A percentile compares a stretch with the other conserved stretches of the same genome.
phyloP scores from a whole-genome alignment of 371 early-diverging fungal species.

The Mucor circinelloides region DNA sequence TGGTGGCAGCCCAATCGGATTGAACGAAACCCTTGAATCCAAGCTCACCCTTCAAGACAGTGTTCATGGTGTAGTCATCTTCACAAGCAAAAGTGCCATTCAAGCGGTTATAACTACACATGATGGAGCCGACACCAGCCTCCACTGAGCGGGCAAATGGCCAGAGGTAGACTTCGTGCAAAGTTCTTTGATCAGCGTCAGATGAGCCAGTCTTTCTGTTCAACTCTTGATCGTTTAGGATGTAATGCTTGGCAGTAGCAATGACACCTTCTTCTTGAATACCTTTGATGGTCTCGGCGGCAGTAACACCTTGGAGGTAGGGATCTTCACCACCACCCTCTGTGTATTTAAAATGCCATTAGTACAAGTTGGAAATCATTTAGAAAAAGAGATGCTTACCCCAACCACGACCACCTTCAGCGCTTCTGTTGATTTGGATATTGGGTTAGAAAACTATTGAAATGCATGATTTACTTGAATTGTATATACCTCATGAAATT shows the following conservation, averaged over 20 bases:
- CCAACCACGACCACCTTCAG: constrained; percentile 61
- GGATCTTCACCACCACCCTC: constrained; percentile 58
- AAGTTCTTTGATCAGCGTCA: constrained; percentile 47
- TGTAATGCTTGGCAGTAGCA: constrained; percentile 57
- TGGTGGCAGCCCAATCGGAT: constrained; percentile 43
- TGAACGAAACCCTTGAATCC: constrained; percentile 50
- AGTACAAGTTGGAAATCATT: not conserved
- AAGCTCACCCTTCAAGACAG: constrained; percentile 50
- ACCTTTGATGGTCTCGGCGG: constrained; percentile 35
- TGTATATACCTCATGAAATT: constrained; percentile 32
- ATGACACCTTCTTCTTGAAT: constrained; percentile 47
- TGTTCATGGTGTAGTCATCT: constrained; percentile 43
- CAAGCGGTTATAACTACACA: constrained; percentile 61
- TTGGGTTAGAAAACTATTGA: not conserved
- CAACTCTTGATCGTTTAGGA: constrained; percentile 54
- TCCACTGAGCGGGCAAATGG: constrained; percentile 57
- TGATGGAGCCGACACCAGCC: constrained; percentile 58
- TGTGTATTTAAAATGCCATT: not conserved
- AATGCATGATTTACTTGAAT: not conserved
- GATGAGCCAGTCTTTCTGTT: constrained; percentile 31
- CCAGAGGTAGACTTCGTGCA: constrained; percentile 61
- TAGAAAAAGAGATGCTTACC: constrained; percentile 29
- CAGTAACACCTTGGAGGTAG: constrained; percentile 48
- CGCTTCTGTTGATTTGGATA: constrained; percentile 19
- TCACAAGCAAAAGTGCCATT: constrained; percentile 57